Base-by-base conservation (phyloP, 75 land plant genomes). In the Sequoia sempervirens region DNA sequence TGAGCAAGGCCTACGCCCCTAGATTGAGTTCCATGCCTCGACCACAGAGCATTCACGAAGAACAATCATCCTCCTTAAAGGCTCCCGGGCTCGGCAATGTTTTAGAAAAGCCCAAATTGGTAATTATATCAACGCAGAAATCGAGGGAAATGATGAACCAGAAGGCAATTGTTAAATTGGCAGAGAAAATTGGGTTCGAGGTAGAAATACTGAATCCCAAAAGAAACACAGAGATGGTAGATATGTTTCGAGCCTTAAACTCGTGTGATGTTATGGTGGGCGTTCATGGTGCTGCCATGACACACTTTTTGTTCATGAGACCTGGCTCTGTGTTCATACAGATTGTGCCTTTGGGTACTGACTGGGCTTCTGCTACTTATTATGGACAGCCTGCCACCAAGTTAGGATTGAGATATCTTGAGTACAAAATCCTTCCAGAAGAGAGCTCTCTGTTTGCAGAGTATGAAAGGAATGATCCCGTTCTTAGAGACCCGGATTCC, bases 221-320 rank as follows among this genome's bases (percentile, higher is more conserved):
- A 36, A 23, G 32, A 68, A 82, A 69, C 32, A 84, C 90, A 26
- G 87, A 81, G 82, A 82, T 88, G 78, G 66, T 50, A 54, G 81
- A 74, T 18, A 84, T 88, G 32, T 88, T 84, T 78, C n/a, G 75
- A 13, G 82, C 79, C 2, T 84, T 90, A 40, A 75, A 84, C 37
- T 34, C 84, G 0, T 38, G 87, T 43, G 85, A 90, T 36, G 87
- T 82, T 23, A 80, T 90, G 87, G 36, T 90, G 76, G 91, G 91
- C 1, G 91, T 90, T 15, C 91, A 90, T 75, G 91, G 91, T 17
- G 91, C 91, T 9, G 91, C 88, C 41, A 80, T 90, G 90, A 86
- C 91, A 45, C 91, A 90, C 76, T 66, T 90, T 75, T n/a, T 90
- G 82, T 90, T 90, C 88, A 88, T 90, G 90, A 82, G 84, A 30